Evolutionary conservation across 805 yeast genomes (phyloP), one percentile per base, ranked within the genome.

Genomic region (Jamesozyma jinghongensis): DNA sequence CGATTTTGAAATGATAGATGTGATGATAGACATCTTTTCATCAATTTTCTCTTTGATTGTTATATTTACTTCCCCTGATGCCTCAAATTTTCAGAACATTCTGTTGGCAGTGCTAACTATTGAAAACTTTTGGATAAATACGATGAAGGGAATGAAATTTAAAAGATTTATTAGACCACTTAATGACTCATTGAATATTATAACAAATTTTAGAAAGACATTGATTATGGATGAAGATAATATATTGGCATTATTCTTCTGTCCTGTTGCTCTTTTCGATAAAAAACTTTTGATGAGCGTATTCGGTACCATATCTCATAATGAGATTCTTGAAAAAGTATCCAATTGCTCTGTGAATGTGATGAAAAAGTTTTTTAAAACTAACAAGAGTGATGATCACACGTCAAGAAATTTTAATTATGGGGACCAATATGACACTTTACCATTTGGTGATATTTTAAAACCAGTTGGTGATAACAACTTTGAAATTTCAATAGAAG

Each of bases 161-260:
- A 28, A 33, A 3, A 43, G 43, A 38, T 35, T 32, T n/a, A 12
- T 19, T 4, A 28, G 27, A 13, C 37, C 38, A 7, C 30, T 49
- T 12, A 34, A 34, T 20, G 38, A 8, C 16, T 39, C 40, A 18
- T 27, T 43, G 19, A 6, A 20, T 3, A 19, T 18, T 3, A 26
- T 44, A 13, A 12, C 8, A 7, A 27, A 31, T 8, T 33, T 30
- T 28, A 41, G 36, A 20, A 32, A 19, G 26, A 13, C 11, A 13
- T 18, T 44, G 3, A 11, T 37, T 14, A 19, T 22, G 4, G 36
- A 37, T 29, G 38, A 43, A 28, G 39, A 40, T n/a, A 26, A 19
- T 20, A 10, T 41, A 17, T 14, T 49, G 17, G 46, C 41, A 3
- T 29, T 43, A 8, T 49, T 43, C 19, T 31, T 48, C 4, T 44